A percentile compares a stretch with the other conserved stretches of the same genome.
These are phyloP conservation scores for Aspergillus unguis DNA, from an alignment of 2,329 filamentous ascomycete genomes.

Conservation along the genomic window DNA sequence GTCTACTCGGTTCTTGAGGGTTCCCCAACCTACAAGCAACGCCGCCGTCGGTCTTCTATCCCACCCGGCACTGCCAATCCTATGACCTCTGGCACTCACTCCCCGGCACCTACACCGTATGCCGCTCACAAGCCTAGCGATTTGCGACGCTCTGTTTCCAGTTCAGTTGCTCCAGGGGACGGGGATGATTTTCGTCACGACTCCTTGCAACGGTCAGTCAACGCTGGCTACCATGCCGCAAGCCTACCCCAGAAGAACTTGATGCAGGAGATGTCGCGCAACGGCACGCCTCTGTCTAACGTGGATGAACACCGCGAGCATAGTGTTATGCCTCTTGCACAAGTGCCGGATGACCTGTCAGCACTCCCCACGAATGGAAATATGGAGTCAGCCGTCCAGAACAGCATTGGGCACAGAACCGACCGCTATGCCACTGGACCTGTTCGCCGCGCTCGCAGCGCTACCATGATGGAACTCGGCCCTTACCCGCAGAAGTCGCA, in stretches of 20 bases:
- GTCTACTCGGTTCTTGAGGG: conserved; percentile 96
- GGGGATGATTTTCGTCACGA: conserved; percentile 74
- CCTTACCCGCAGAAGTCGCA: conserved; percentile 98
- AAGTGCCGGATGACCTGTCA: conserved; percentile 64
- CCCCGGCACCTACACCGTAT: conserved; percentile 48
- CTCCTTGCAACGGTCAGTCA: conserved; percentile 73
- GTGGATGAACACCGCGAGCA: conserved; percentile 78
- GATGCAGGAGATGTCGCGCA: conserved; percentile 73
- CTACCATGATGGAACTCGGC: conserved; percentile 92
- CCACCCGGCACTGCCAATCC: conserved; percentile 73
- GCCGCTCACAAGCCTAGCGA: conserved; percentile 79
- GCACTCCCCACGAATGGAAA: conserved; percentile 63
- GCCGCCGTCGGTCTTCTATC: conserved; percentile 87
- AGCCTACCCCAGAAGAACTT: conserved; percentile 75
- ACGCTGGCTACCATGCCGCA: conserved; percentile 63
- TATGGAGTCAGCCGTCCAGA: conserved; percentile 52
- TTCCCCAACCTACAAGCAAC: conserved; percentile 97
- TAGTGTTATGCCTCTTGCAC: conserved; percentile 64
- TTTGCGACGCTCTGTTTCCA: conserved; percentile 83
- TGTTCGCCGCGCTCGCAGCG: conserved; percentile 84
- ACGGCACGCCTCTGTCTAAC: conserved; percentile 83
- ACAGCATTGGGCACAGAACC: conserved; percentile 58
- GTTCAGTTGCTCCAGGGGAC: conserved; percentile 77
- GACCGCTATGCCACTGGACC: conserved; percentile 60
- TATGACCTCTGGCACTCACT: conserved; percentile 55